Evolutionary conservation across 352 stramenopile species (phyloP), one percentile per base, ranked within the genome.

Genomic region (Globisporangium canariense): DNA sequence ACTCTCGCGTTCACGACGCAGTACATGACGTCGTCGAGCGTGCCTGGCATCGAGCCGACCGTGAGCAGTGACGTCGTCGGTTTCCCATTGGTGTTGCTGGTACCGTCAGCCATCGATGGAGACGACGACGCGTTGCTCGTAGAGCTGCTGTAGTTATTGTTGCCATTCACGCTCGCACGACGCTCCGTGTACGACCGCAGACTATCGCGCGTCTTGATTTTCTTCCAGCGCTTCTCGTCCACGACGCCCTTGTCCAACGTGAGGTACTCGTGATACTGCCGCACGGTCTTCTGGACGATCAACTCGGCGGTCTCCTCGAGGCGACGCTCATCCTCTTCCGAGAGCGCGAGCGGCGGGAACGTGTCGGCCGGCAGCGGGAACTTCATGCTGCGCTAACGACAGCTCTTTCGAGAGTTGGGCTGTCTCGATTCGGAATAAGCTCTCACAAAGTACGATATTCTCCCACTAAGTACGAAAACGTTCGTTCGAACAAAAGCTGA

Each of bases 21-120:
- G 61, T 83, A 90, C 67, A 90, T 74, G 65, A 87, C 71, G 61
- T 90, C 78, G 46, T 82, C 72, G 58, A 82, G 57, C 38, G 46
- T 69, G 30, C 75, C 75, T 8, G 71, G 64, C 4, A 81, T 62
- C 28, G 62, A 60, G n/a, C 74, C 74, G 6, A 77, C 46, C 57
- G 20, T 41, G 0, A 64, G 74, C 55, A 75, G 32, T 28, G 36
- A 30, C 28, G 14, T 40, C 36, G 36, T 41, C 2, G 9, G 36
- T 14, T 41, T 16, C 36, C 36, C 6, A 16, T 36, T 36, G 4
- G 32, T 36, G 32, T 13, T 28, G 45, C 18, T 22, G 16, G 36
- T 9, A 14, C 11, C 36, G 7, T 41, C 8, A 14, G 5, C 2
- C 0, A 13, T 52, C 18, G 46, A 4, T 20, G 32, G 9, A 36